Evolutionary conservation across 2,329 filamentous ascomycete species (phyloP).

Genomic region (Incumbomyces lentus): DNA sequence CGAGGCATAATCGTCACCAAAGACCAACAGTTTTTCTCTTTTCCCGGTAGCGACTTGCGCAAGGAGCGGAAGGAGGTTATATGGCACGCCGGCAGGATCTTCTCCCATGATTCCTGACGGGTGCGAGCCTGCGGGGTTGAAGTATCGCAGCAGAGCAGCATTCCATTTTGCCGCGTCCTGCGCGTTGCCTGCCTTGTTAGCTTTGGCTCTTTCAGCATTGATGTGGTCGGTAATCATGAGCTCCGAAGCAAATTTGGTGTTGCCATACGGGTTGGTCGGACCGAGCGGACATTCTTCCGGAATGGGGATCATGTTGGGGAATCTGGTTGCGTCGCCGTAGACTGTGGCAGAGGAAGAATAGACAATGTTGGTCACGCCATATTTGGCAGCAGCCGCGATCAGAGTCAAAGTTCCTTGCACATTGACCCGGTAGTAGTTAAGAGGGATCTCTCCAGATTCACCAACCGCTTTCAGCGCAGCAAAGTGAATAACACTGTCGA

Average conservation of each 20-base stretch:
- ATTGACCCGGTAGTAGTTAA: constrained; percentile 97
- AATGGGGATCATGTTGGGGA: constrained; percentile 97
- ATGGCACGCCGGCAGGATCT: constrained; percentile 89
- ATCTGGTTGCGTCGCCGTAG: constrained; percentile 92
- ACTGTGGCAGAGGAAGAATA: constrained; percentile 98
- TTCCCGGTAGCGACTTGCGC: constrained; percentile 95
- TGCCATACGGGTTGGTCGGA: constrained; percentile 94
- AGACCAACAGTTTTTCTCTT: constrained; percentile 85
- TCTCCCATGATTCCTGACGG: constrained; percentile 96
- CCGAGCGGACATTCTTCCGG: constrained; percentile 93
- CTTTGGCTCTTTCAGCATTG: constrained; percentile 73
- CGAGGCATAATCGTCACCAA: constrained; percentile 86
- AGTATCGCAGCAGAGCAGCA: constrained; percentile 85
- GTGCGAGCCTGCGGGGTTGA: constrained; percentile 93
- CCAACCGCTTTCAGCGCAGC: constrained; percentile 96
- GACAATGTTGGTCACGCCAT: constrained; percentile 93
- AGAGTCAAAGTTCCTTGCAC: constrained; percentile 85
- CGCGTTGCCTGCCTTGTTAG: constrained; percentile 66
- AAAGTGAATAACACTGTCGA: constrained; percentile 98
- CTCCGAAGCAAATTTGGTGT: constrained; percentile 91
- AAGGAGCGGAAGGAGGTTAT: constrained; percentile 86
- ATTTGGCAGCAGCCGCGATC: constrained; percentile 72
- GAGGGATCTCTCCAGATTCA: constrained; percentile 83
- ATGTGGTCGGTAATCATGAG: constrained; percentile 83
- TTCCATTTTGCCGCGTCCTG: constrained; percentile 74